Evolutionary conservation across 306 rosid species (phyloP), one percentile per base, ranked within the genome.

Genomic region (Argentina anserina): DNA sequence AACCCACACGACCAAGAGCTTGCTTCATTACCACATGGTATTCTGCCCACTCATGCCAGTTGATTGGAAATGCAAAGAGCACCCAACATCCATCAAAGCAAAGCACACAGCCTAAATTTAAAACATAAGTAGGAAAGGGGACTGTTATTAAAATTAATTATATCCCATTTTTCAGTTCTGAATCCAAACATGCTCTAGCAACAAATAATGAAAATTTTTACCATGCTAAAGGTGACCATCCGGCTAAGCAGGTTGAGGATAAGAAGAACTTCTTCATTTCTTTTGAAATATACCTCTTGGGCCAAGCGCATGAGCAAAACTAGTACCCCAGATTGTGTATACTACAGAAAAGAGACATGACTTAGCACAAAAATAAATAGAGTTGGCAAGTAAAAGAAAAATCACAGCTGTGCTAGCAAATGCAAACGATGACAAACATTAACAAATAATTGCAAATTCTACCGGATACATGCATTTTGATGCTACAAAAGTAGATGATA

Each of bases 181-280:
- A 20, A 69, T 33, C 43, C 36, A 52, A 21, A 70, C 25, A 52
- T 41, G 36, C 74, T 31, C 18, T 13, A n/a, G 64, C 63, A 70
- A 55, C 1, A 18, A 55, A 15, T 71, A 17, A 23, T 26, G 39
- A 55, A 40, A 71, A 26, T 12, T 23, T 50, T 81, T 91, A 94
- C 98, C 80, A 76, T 86, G 79, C 88, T 91, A 77, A 82, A 88
- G 69, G 92, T 86, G 59, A 85, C 88, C 90, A 94, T 85, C 81
- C 92, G 87, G 77, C 87, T 84, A 76, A 94, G 82, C 66, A 94
- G 88, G 77, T 91, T 96, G 86, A 94, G 91, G 64, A 87, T 86
- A 79, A 73, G 80, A 78, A 75, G 72, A 84, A 75, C 84, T 81
- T 91, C 96, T 50, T 85, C 94, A 81, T 77, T 81, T 77, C 70